Conservation (phyloP, 2,329 filamentous ascomycete genomes). For the Colletotrichum spinosum region DNA sequence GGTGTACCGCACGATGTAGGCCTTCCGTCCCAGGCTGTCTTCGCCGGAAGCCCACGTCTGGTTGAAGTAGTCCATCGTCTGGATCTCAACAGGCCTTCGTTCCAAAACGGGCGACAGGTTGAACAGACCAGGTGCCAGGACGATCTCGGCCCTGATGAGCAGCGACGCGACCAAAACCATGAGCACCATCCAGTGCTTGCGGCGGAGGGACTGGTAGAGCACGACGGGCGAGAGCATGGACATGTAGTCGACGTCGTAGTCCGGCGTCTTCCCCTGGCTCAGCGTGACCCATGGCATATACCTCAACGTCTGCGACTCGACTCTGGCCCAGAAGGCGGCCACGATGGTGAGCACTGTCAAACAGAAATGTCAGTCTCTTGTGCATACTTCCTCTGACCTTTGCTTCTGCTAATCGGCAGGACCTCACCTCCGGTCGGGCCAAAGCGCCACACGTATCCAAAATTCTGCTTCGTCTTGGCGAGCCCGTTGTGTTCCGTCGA, state of each 20-base stretch:
- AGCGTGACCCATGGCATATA: slow-evolving; percentile 29
- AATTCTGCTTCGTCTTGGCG: neutral
- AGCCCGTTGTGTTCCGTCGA: slow-evolving; percentile 3
- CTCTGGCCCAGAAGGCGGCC: slow-evolving; percentile 17
- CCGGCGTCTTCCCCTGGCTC: neutral
- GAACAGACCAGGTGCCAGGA: slow-evolving; percentile 26
- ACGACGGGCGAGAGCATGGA: slow-evolving; percentile 25
- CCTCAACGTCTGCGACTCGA: slow-evolving; percentile 20
- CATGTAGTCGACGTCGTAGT: slow-evolving; percentile 21
- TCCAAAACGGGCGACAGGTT: neutral
- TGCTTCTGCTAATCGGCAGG: neutral
- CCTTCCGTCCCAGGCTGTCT: neutral
- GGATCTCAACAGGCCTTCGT: neutral
- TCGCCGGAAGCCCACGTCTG: neutral
- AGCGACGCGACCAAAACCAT: slow-evolving; percentile 1
- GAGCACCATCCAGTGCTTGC: slow-evolving; percentile 18
- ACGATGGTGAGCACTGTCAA: slow-evolving; percentile 13
- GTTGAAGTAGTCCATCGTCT: slow-evolving; percentile 9
- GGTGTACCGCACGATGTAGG: slow-evolving; percentile 13
- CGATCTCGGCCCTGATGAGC: slow-evolving; percentile 21
- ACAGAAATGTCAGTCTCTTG: neutral
- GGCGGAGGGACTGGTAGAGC: slow-evolving; percentile 9
- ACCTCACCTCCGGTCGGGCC: slow-evolving; percentile 7
- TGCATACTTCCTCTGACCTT: neutral
- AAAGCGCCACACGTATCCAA: slow-evolving; percentile 15